phyloP scores from a whole-genome alignment of 2,329 filamentous ascomycete genomes.

The Nannizziopsis arthrosporioides region DNA sequence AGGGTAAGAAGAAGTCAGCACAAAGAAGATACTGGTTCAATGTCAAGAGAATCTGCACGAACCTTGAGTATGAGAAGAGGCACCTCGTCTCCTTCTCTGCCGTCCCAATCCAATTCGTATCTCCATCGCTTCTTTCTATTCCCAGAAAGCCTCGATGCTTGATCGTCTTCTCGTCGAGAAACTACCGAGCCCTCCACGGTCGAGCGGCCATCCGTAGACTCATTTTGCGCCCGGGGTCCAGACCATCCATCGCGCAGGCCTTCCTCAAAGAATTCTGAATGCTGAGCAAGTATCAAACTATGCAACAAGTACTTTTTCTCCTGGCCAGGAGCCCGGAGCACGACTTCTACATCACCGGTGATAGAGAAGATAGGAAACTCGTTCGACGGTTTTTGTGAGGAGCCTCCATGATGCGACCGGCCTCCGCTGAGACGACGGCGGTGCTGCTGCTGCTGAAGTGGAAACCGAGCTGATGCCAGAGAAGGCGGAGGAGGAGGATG shows the following conservation, averaged over 20 bases:
- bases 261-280: constrained; percentile 86
- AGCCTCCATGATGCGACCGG: constrained; percentile 66
- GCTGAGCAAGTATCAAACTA: constrained; percentile 73
- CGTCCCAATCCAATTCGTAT: constrained; percentile 74
- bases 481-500: constrained; percentile 49
- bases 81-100: constrained; percentile 57
- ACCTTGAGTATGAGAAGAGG: constrained; percentile 83
- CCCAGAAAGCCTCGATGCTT: constrained; percentile 19
- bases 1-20: constrained; percentile 2
- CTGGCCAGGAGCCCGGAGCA: constrained; percentile 53
- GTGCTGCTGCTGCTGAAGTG: constrained; percentile 28
- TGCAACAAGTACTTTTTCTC: constrained; percentile 82
- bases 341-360: constrained; percentile 84
- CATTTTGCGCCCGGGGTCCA: constrained; percentile 23
- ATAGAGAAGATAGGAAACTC: constrained; percentile 87
- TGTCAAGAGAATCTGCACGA: constrained; percentile 16
- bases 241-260: constrained; percentile 73
- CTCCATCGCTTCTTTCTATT: constrained; percentile 57
- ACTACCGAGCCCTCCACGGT: constrained; percentile 25
- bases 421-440: constrained; percentile 55
- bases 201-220: neutral
- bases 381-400: constrained; percentile 61
- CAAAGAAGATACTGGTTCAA: neutral
- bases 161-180: constrained; percentile 23
- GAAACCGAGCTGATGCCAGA: constrained; percentile 43